Evolutionary conservation across 1,139 yeast species (phyloP).

Genomic region (Yamadazyma friedrichii): DNA sequence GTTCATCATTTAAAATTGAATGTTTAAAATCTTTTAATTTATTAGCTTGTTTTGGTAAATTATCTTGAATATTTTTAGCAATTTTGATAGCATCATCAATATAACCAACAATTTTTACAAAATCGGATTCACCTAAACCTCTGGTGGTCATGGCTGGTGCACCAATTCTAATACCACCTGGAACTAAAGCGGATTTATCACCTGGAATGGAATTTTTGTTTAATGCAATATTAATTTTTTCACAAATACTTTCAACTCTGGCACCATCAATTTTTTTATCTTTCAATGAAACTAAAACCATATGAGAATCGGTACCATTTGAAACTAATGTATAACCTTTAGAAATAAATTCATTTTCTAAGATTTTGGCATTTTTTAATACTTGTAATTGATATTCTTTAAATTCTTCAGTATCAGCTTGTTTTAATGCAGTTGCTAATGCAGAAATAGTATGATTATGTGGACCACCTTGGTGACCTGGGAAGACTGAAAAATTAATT

Average conservation of each 20-base stretch:
- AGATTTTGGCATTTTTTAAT: slow-evolving; percentile 81
- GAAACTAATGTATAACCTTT: slow-evolving; percentile 84
- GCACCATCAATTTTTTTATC: slow-evolving; percentile 96
- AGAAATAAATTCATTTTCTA: slow-evolving; percentile 69
- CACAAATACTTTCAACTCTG: slow-evolving; percentile 92
- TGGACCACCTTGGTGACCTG: slow-evolving; percentile 99
- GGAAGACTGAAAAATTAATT: slow-evolving; percentile 97
- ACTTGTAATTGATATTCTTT: slow-evolving; percentile 88
- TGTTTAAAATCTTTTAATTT: slow-evolving; percentile 92
- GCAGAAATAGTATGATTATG: slow-evolving; percentile 99
- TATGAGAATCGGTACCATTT: slow-evolving; percentile 94
- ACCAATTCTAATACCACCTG: slow-evolving; percentile 97
- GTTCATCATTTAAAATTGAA: slow-evolving; percentile 67
- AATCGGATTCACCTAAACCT: slow-evolving; percentile 88
- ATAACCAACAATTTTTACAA: slow-evolving; percentile 76
- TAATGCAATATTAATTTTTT: slow-evolving; percentile 90
- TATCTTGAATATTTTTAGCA: slow-evolving; percentile 73
- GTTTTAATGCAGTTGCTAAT: slow-evolving; percentile 93
- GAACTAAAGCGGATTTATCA: slow-evolving; percentile 95
- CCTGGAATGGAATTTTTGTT: slow-evolving; percentile 98
- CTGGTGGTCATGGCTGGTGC: slow-evolving; percentile 99
- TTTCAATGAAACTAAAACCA: slow-evolving; percentile 87
- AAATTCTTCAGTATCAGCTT: slow-evolving; percentile 90
- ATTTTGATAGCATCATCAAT: slow-evolving; percentile 81
- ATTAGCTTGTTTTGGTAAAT: slow-evolving; percentile 82